Evolutionary conservation across 352 stramenopile species (phyloP).

Genomic region (Pythium aphanidermatum): DNA sequence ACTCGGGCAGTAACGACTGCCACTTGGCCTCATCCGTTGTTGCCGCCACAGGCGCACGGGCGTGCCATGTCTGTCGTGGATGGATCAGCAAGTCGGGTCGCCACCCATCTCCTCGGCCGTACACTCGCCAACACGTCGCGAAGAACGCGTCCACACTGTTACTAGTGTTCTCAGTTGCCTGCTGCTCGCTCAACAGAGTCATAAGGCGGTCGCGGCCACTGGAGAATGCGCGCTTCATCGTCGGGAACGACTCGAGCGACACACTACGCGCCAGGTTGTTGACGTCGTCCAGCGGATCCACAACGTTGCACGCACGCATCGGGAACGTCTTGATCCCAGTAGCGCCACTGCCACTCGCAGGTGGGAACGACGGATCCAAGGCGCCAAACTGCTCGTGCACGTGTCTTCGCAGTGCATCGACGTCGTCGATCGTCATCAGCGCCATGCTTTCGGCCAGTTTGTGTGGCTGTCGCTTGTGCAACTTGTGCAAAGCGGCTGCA

Average conservation of each 20-base stretch:
- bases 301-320: constrained; percentile 82
- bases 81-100: constrained; percentile 74
- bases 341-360: not conserved
- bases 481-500: constrained; percentile 23
- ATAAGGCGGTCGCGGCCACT: constrained; percentile 48
- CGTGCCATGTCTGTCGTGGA: constrained; percentile 66
- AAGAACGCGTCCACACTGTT: constrained; percentile 47
- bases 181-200: not conserved
- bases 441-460: no score
- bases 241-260: constrained; percentile 58
- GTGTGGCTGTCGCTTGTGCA: constrained; percentile 5
- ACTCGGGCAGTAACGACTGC: constrained; percentile 17
- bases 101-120: constrained; percentile 69
- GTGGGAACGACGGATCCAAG: constrained; percentile 30
- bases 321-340: constrained; percentile 36
- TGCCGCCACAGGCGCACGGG: not conserved
- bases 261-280: constrained; percentile 86
- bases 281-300: constrained; percentile 81
- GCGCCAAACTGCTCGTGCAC: constrained; percentile 52
- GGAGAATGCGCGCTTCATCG: constrained; percentile 64
- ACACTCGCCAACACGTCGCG: constrained; percentile 48
- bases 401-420: constrained; percentile 40
- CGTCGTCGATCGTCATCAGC: constrained; percentile 34
- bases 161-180: constrained; percentile 5
- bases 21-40: constrained; percentile 10